A percentile compares a stretch with the other conserved stretches of the same genome.
These are phyloP conservation scores for Plasmodium coatneyi DNA, from an alignment of 169 alveolate species.

Conservation along the genomic window DNA sequence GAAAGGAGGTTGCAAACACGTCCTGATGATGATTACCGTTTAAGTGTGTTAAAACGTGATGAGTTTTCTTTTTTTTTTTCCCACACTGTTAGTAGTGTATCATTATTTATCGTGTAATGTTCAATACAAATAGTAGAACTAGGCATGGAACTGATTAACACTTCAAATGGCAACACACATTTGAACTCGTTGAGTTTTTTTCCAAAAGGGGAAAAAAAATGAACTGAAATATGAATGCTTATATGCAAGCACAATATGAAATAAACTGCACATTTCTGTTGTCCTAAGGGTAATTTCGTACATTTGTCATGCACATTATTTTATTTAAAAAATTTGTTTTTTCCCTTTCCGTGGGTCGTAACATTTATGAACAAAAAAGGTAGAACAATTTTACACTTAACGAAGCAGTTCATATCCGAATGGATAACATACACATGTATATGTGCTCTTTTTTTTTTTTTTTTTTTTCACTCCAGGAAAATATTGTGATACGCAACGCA, in stretches of 20 bases:
- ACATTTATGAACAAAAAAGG: neutral
- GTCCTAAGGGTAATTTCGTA: neutral
- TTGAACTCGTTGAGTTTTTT: neutral
- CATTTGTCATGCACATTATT: neutral
- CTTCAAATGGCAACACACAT: constrained; percentile 1
- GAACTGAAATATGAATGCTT: neutral
- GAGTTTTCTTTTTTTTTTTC: neutral
- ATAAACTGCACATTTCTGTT: constrained; percentile 50
- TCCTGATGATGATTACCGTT: neutral
- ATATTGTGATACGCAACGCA: neutral
- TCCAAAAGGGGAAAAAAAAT: neutral
- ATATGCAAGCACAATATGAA: neutral
- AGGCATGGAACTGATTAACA: neutral
- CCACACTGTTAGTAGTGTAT: neutral
- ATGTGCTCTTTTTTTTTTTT: constrained; percentile 6
- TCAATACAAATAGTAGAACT: neutral
- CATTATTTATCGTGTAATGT: neutral
- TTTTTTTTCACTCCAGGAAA: neutral
- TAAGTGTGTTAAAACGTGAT: neutral
- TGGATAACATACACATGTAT: neutral
- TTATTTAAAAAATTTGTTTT: neutral
- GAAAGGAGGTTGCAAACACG: neutral
- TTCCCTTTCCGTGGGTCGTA: neutral
- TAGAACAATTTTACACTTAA: constrained; percentile 11
- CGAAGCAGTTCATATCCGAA: neutral